These are phyloP conservation scores for Osmanthus fragrans DNA, from an alignment of 257 asterid species.

Conservation along the genomic window DNA sequence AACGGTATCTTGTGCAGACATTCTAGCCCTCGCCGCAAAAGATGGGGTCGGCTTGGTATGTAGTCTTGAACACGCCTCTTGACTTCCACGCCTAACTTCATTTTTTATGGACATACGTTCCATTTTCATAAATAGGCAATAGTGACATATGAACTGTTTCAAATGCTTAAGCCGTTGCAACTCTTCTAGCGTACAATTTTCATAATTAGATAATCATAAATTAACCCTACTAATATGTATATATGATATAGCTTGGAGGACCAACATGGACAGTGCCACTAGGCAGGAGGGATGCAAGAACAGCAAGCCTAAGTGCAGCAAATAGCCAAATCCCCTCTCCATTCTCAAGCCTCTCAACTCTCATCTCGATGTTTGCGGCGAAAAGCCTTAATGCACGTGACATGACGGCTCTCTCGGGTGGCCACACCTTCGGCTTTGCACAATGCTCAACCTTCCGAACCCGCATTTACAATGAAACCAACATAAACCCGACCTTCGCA, in stretches of 20 bases:
- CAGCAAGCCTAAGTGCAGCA: constrained; percentile 50
- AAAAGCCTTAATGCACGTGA: constrained; percentile 55
- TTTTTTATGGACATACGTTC: background rate
- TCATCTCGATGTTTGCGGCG: constrained; percentile 39
- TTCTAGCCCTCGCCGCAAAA: constrained; percentile 54
- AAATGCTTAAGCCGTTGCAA: background rate
- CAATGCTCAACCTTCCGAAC: constrained; percentile 47
- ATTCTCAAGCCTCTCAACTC: constrained; percentile 36
- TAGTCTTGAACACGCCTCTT: background rate
- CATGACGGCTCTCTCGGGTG: constrained; percentile 68
- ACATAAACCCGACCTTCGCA: constrained; percentile 53
- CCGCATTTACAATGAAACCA: constrained; percentile 60
- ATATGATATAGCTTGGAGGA: constrained; percentile 36
- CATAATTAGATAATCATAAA: background rate
- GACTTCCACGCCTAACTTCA: background rate
- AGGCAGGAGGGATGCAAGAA: constrained; percentile 65
- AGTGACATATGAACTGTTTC: background rate
- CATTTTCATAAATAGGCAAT: background rate
- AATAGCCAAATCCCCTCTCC: constrained; percentile 53
- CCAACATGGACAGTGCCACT: constrained; percentile 53
- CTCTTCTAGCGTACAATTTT: background rate
- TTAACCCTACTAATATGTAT: background rate
- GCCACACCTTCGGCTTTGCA: constrained; percentile 72
- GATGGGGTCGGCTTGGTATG: constrained; percentile 47
- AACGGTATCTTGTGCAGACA: constrained; percentile 52